These are phyloP conservation scores for Hypomontagnella submonticulosa DNA, from an alignment of 495 filamentous ascomycete genomes.

Conservation along the genomic window DNA sequence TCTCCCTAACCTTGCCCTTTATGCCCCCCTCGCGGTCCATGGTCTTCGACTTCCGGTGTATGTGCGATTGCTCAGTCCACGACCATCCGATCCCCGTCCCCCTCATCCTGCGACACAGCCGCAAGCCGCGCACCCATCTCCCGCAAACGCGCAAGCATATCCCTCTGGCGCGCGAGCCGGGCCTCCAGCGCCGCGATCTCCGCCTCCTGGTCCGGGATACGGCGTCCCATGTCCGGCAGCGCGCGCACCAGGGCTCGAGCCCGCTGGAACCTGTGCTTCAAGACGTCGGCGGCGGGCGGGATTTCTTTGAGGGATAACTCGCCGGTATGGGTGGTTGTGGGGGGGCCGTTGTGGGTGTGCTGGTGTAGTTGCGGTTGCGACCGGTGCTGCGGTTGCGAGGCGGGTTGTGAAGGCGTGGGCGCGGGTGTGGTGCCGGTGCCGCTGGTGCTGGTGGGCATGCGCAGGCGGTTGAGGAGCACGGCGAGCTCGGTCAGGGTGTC, in stretches of 20 bases:
- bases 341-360: constrained; percentile 43
- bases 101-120: constrained; percentile 46
- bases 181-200: constrained; percentile 83
- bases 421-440: constrained; percentile 17
- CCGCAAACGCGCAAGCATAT: constrained; percentile 59
- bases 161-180: constrained; percentile 67
- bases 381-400: constrained; percentile 19
- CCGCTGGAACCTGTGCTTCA: constrained; percentile 83
- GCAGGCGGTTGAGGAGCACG: constrained; percentile 78
- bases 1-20: no score
- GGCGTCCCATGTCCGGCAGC: constrained; percentile 79
- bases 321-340: constrained; percentile 36
- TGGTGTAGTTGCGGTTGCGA: constrained; percentile 41
- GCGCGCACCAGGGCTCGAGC: constrained; percentile 73
- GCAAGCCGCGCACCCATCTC: constrained; percentile 56
- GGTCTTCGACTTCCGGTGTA: no score
- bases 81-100: constrained; percentile 40
- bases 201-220: constrained; percentile 78
- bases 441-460: constrained; percentile 51
- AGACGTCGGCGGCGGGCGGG: constrained; percentile 72
- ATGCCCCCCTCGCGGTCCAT: no score
- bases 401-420: constrained; percentile 34
- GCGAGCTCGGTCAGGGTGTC: constrained; percentile 87
- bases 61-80: constrained; percentile 13
- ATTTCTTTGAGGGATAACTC: constrained; percentile 80